Conservation (phyloP, 495 filamentous ascomycete species). For the Jackrogersella minutella region DNA sequence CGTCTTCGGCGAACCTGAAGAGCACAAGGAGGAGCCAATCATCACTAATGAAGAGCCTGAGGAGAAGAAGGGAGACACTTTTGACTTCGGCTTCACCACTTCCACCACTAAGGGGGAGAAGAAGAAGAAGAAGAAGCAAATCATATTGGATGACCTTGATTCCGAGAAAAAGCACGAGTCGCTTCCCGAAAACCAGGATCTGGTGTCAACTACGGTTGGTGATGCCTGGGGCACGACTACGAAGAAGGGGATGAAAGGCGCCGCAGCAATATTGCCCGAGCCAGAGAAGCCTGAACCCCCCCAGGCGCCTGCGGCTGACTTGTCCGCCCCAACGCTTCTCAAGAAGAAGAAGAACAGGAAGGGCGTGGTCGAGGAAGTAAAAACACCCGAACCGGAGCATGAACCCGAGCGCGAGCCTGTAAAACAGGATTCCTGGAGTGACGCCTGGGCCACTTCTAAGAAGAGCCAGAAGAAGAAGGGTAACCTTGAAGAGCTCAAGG, state of each 20-base stretch:
- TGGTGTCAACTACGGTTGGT: slow-evolving; percentile 24
- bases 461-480: slow-evolving; percentile 50
- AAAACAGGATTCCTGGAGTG: slow-evolving; percentile 39
- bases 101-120: slow-evolving; percentile 44
- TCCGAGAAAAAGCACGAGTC: slow-evolving; percentile 43
- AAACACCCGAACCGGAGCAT: slow-evolving; percentile 24
- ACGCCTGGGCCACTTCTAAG: slow-evolving; percentile 37
- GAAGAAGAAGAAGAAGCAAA: slow-evolving; percentile 51
- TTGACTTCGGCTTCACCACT: slow-evolving; percentile 47
- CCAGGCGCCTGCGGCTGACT: slow-evolving; percentile 42
- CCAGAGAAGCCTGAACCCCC: slow-evolving; percentile 50
- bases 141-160: slow-evolving; percentile 39
- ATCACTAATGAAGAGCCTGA: slow-evolving; percentile 31
- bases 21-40: slow-evolving; percentile 37
- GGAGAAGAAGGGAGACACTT: slow-evolving; percentile 42
- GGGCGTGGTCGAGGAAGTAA: slow-evolving; percentile 32
- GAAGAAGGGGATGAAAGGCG: slow-evolving; percentile 42
- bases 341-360: slow-evolving; percentile 47
- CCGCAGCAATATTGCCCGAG: slow-evolving; percentile 36
- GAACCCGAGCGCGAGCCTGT: slow-evolving; percentile 30
- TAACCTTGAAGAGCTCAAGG: slow-evolving; percentile 24
- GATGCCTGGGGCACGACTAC: slow-evolving; percentile 43
- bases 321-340: slow-evolving; percentile 42
- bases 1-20: slow-evolving; percentile 45
- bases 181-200: slow-evolving; percentile 26